A percentile compares a stretch with the other conserved stretches of the same genome.
Evolutionary conservation across 1,284 basidiomycete genomes (phyloP).

Genomic region (Ganoderma leucocontextum): DNA sequence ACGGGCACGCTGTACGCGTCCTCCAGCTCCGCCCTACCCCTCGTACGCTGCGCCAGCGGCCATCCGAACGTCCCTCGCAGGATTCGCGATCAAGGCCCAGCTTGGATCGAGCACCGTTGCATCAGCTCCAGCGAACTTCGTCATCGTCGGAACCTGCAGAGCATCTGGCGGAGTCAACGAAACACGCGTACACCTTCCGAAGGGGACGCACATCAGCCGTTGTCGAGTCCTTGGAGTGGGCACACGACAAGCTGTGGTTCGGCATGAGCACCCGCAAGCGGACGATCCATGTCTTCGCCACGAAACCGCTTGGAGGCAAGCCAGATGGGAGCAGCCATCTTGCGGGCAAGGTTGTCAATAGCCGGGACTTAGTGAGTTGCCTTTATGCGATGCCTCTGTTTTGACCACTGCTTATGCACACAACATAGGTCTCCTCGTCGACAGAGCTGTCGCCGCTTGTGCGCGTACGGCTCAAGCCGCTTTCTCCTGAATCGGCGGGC

Average conservation of each 20-base stretch:
- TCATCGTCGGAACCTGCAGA: slow-evolving; percentile 10
- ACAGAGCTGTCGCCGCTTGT: slow-evolving; percentile 65
- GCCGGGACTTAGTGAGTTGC: slow-evolving; percentile 54
- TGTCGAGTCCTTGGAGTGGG: slow-evolving; percentile 66
- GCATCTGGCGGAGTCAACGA: slow-evolving; percentile 46
- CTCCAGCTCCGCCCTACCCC: slow-evolving; percentile 59
- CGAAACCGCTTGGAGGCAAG: slow-evolving; percentile 79
- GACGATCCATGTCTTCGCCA: slow-evolving; percentile 78
- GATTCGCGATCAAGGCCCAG: neutral
- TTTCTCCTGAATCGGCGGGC: slow-evolving; percentile 42
- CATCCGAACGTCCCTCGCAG: slow-evolving; percentile 14
- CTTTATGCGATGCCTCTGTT: slow-evolving; percentile 5
- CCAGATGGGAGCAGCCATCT: slow-evolving; percentile 73
- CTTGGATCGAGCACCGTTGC: slow-evolving; percentile 2
- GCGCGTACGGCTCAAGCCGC: slow-evolving; percentile 56
- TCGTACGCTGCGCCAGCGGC: slow-evolving; percentile 25
- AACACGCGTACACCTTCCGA: slow-evolving; percentile 74
- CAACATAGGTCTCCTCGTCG: slow-evolving; percentile 53
- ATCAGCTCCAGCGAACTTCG: neutral
- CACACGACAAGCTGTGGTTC: slow-evolving; percentile 74
- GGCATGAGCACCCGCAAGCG: slow-evolving; percentile 72
- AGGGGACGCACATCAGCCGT: slow-evolving; percentile 77
- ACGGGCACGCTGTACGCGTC: slow-evolving; percentile 68
- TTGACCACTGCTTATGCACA: slow-evolving; percentile 32
- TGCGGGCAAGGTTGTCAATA: slow-evolving; percentile 64